These are phyloP conservation scores for Metschnikowia borealis DNA, from an alignment of 805 yeast species.

Conservation along the genomic window DNA sequence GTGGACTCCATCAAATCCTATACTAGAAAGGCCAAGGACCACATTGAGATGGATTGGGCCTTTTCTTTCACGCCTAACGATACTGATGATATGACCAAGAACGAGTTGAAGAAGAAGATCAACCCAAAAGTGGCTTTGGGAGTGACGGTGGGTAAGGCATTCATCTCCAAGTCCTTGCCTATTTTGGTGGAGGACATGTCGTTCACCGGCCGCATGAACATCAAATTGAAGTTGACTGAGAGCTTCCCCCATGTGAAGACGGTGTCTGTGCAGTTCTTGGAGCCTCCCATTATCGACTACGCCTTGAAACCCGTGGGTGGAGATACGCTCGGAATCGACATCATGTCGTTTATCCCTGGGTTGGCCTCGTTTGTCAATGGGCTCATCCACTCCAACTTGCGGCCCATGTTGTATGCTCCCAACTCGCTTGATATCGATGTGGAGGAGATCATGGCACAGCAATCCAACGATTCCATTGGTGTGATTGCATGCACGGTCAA, in stretches of 20 bases:
- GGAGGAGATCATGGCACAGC: conserved; percentile 62
- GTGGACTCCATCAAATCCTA: conserved; percentile 69
- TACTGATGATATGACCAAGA: conserved; percentile 78
- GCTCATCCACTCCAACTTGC: conserved; percentile 63
- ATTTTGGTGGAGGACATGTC: conserved; percentile 78
- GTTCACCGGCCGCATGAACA: conserved; percentile 62
- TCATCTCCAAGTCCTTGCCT: conserved; percentile 73
- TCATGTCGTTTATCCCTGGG: conserved; percentile 82
- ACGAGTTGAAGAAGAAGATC: conserved; percentile 62
- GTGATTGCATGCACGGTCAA: conserved; percentile 60
- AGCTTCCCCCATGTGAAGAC: conserved; percentile 75
- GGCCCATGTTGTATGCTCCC: conserved; percentile 81
- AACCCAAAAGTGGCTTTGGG: conserved; percentile 82
- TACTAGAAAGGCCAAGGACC: conserved; percentile 62
- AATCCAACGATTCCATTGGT: conserved; percentile 66
- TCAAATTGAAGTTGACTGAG: conserved; percentile 57
- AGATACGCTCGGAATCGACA: conserved; percentile 80
- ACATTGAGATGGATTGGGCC: conserved; percentile 81
- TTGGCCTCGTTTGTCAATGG: conserved; percentile 67
- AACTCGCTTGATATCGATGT: conserved; percentile 73
- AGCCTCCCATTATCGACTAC: conserved; percentile 75
- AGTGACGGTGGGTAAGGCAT: conserved; percentile 75
- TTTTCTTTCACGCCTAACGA: conserved; percentile 79
- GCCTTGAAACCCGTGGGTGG: conserved; percentile 85
- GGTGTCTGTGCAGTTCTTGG: conserved; percentile 68